A percentile compares a stretch with the other conserved stretches of the same genome.
Evolutionary conservation across 129 eudicot genomes (phyloP).

Genomic region (Flaveria ramosissima): DNA sequence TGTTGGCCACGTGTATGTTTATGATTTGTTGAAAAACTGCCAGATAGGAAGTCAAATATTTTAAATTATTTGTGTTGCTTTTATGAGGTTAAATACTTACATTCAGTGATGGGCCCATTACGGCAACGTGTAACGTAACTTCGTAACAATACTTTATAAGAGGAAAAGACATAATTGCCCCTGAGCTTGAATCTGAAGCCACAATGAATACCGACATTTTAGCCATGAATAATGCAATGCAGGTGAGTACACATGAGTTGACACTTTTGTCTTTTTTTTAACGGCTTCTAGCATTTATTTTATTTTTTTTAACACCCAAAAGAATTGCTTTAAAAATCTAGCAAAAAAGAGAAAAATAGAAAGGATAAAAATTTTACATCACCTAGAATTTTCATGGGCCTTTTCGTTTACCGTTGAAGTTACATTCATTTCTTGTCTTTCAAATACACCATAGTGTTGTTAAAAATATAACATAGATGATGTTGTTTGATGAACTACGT

Average conservation of each 20-base stretch:
- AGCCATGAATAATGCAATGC: constrained; percentile 21
- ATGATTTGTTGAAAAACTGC: constrained; percentile 14
- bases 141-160: constrained; percentile 20
- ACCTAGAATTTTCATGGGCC: too few species aligned
- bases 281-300: too few species aligned
- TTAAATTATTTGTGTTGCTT: too few species aligned
- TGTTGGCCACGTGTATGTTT: constrained; percentile 32
- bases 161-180: constrained; percentile 25
- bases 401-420: too few species aligned
- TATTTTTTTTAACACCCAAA: too few species aligned
- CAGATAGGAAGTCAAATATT: neutral
- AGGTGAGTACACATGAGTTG: constrained; percentile 21
- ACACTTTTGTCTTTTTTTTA: neutral
- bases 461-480: too few species aligned
- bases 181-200: constrained; percentile 16
- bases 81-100: neutral
- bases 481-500: too few species aligned
- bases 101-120: constrained; percentile 18
- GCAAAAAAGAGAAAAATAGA: too few species aligned
- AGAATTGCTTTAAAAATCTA: too few species aligned
- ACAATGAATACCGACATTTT: neutral
- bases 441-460: too few species aligned
- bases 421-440: too few species aligned
- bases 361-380: too few species aligned
- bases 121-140: constrained; percentile 32